Evolutionary conservation across 805 yeast genomes (phyloP), one percentile per base, ranked within the genome.

Genomic region (Nakazawaea siamensis): DNA sequence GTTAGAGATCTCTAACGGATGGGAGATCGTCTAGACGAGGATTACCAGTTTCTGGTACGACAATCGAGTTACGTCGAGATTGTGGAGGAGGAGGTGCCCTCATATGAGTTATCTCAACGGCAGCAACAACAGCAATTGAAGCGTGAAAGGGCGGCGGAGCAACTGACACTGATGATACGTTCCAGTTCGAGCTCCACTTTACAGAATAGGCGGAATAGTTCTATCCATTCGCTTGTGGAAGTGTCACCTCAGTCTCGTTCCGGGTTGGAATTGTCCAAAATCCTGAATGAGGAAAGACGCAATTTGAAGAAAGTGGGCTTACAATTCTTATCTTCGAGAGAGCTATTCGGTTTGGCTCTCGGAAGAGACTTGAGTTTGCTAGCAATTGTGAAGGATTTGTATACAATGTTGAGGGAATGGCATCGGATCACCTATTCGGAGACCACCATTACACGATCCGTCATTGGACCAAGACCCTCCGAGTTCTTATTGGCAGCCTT

Each of bases 401-500:
- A 46, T 25, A 38, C 41, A 18, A 44, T 55, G 25, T 43, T 55
- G 49, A 37, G 37, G 18, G 47, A 48, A 17, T 55, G 55, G 51
- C 49, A 54, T 31, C 20, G 31, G 13, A 6, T 37, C 14, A 8
- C 19, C 21, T 9, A 29, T 23, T 7, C 21, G 18, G 8, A 34
- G 18, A 27, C 29, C 4, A 7, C 29, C 6, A 12, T 13, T 7
- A 11, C 25, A n/a, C 18, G 13, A n/a, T 16, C n/a, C 5, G 10
- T 29, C 17, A 73, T 81, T 1, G 55, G 70, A 1, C 87, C 84
- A 1, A 61, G 87, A 26, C 70, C 85, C 1, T 75, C 88, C 0
- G 96, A 87, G 51, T 80, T 80, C 46, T 66, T 86, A 40, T 60
- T 87, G 40, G 81, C 94, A 4, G 88, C 88, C 0, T 54, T 90